phyloP scores from a whole-genome alignment of 306 rosid species.

The Geum urbanum region DNA sequence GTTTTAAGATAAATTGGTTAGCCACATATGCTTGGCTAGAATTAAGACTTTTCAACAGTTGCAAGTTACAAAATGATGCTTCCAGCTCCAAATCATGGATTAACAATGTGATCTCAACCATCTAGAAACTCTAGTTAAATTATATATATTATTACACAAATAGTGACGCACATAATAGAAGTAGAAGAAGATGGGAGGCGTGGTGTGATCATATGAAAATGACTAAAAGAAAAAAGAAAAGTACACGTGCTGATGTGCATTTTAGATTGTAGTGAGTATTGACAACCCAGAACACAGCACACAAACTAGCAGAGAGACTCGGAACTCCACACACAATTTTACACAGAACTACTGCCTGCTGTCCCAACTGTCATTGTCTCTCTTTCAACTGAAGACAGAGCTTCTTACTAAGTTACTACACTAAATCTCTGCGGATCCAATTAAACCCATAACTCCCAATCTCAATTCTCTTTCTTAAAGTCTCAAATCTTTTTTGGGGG shows the following conservation, averaged over 20 bases:
- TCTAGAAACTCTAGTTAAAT: too few relatives aligned
- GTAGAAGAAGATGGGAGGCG: too few relatives aligned
- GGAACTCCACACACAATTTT: not conserved
- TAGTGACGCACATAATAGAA: too few relatives aligned
- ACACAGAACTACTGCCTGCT: not conserved
- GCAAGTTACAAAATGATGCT: too few relatives aligned
- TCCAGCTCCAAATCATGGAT: too few relatives aligned
- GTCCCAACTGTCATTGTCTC: slow-evolving; percentile 5
- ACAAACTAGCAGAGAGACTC: not conserved
- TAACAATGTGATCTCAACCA: too few relatives aligned
- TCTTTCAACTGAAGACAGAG: not conserved
- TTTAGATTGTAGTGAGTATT: not conserved
- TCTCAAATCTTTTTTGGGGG: not conserved
- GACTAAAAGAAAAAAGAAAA: not conserved
- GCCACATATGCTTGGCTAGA: too few relatives aligned
- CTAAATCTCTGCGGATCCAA: not conserved
- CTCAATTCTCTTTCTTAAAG: not conserved
- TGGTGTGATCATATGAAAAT: not conserved
- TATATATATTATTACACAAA: too few relatives aligned
- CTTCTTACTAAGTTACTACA: not conserved
- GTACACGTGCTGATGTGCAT: not conserved
- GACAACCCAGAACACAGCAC: slow-evolving; percentile 4
- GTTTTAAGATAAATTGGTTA: too few relatives aligned
- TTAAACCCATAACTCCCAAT: not conserved
- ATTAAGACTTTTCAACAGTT: too few relatives aligned